Conservation (phyloP, 306 rosid genomes). For the Acmispon strigosus region DNA sequence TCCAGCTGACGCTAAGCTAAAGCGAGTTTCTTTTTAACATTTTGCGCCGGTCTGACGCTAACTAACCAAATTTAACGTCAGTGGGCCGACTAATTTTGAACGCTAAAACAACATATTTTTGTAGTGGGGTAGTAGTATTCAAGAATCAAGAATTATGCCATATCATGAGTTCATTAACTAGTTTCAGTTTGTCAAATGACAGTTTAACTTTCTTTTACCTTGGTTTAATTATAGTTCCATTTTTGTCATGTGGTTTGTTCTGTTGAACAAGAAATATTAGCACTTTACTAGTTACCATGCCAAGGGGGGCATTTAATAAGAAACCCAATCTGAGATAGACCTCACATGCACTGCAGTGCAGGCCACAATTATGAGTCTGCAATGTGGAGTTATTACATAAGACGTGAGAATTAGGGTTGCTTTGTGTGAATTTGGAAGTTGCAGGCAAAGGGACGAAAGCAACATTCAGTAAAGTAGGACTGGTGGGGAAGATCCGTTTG, state of each 20-base stretch:
- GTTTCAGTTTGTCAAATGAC: too few relatives aligned
- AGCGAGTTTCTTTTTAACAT: too few relatives aligned
- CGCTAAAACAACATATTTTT: too few relatives aligned
- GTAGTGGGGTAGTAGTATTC: too few relatives aligned
- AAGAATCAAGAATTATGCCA: too few relatives aligned
- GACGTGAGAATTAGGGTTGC: constrained; percentile 59
- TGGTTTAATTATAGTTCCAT: background rate
- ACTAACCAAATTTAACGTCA: too few relatives aligned
- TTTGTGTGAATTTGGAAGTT: constrained; percentile 39
- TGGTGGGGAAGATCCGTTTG: constrained; percentile 38
- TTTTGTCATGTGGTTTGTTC: background rate
- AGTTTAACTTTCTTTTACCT: background rate
- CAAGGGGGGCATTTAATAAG: constrained; percentile 25
- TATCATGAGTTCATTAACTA: too few relatives aligned
- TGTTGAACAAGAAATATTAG: background rate
- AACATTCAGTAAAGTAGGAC: constrained; percentile 38
- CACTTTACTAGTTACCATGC: background rate
- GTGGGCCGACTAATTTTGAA: too few relatives aligned
- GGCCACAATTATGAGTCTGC: constrained; percentile 35
- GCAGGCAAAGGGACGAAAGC: constrained; percentile 30
- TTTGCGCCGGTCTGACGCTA: too few relatives aligned
- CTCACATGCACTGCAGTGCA: constrained; percentile 25
- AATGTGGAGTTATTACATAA: constrained; percentile 41
- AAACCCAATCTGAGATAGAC: constrained; percentile 53
- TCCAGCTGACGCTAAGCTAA: too few relatives aligned